phyloP scores from a whole-genome alignment of 768 basidiomycete species.

The Tricholoma hemisulphureum region DNA sequence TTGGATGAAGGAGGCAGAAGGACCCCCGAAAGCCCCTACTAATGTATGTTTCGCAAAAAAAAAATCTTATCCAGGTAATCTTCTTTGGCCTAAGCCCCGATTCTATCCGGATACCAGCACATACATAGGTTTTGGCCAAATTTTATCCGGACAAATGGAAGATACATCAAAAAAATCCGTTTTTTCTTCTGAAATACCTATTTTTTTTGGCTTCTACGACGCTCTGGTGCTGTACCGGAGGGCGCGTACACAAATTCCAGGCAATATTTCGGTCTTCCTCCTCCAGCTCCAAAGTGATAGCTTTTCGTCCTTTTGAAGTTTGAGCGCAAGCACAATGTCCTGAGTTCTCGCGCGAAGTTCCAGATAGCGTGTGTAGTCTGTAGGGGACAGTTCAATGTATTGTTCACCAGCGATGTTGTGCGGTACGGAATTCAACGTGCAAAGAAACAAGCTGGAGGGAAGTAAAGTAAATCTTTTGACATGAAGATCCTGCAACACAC shows the following conservation, averaged over 20 bases:
- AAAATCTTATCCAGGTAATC: not conserved
- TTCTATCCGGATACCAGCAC: not conserved
- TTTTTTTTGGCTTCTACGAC: not conserved
- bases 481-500: too few relatives aligned
- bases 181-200: not conserved
- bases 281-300: not conserved
- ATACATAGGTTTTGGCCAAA: not conserved
- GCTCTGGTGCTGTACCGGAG: not conserved
- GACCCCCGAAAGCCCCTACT: not conserved
- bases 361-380: not conserved
- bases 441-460: not conserved
- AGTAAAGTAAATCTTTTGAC: too few relatives aligned
- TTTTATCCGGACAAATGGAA: not conserved
- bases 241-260: not conserved
- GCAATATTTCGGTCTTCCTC: not conserved
- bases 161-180: not conserved
- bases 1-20: too few relatives aligned
- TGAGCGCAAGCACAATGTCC: not conserved
- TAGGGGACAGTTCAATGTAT: not conserved
- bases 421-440: not conserved
- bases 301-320: not conserved
- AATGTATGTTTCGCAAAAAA: not conserved
- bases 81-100: too few relatives aligned
- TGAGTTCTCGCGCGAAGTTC: not conserved
- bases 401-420: not conserved